Conservation (phyloP, 2,329 filamentous ascomycete genomes). For the Epichloe scottii region DNA sequence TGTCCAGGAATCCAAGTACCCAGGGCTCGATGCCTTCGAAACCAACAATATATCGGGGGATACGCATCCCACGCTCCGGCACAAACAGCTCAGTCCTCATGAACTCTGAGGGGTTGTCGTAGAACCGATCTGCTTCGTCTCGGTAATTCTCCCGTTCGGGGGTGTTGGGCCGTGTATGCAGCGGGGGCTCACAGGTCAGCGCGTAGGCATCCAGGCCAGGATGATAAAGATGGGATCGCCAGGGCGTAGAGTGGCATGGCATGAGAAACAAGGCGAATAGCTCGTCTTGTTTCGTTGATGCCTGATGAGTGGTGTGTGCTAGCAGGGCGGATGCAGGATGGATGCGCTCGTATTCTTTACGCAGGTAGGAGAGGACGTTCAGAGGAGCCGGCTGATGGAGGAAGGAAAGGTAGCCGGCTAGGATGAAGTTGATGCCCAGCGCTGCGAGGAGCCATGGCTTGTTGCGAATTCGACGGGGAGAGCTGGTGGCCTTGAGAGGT, state of each 20-base stretch:
- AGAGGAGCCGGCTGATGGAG: constrained; percentile 74
- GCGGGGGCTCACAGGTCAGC: constrained; percentile 78
- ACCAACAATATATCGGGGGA: constrained; percentile 47
- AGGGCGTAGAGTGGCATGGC: constrained; percentile 92
- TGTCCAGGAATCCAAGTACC: constrained; percentile 32
- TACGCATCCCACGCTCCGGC: constrained; percentile 8
- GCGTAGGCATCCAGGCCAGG: constrained; percentile 68
- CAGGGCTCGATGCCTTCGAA: constrained; percentile 44
- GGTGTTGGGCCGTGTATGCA: constrained; percentile 48
- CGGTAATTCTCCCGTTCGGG: constrained; percentile 55
- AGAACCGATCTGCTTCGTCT: constrained; percentile 89
- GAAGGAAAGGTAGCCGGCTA: constrained; percentile 62
- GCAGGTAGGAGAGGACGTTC: constrained; percentile 60
- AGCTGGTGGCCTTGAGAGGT: constrained; percentile 15
- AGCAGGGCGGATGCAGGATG: constrained; percentile 25
- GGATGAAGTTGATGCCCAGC: constrained; percentile 52
- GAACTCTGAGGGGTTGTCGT: constrained; percentile 49
- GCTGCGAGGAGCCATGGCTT: constrained; percentile 44
- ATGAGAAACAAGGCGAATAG: constrained; percentile 72
- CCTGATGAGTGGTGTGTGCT: constrained; percentile 10
- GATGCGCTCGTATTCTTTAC: constrained; percentile 54
- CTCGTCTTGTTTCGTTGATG: constrained; percentile 22
- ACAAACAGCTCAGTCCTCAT: constrained; percentile 39
- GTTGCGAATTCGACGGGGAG: constrained; percentile 30
- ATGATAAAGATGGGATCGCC: constrained; percentile 78